Evolutionary conservation across 2,329 filamentous ascomycete genomes (phyloP).

Genomic region (Fusarium veterinarium): DNA sequence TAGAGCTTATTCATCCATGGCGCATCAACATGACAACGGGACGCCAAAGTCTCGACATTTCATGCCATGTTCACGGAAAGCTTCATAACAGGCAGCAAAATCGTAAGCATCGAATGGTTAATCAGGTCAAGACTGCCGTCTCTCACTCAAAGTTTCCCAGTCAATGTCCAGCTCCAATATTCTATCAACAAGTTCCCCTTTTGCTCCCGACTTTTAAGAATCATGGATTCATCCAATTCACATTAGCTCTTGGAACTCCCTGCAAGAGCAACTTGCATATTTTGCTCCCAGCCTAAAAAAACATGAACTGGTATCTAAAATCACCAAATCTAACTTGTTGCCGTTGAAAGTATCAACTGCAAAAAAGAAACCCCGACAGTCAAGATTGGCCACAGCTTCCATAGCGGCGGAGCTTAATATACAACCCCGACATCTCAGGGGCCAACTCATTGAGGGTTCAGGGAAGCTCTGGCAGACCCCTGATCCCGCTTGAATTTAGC

Average conservation of each 20-base stretch:
- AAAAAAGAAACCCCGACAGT: slow-evolving; percentile 2
- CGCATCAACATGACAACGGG: background rate
- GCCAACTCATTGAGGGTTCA: slow-evolving; percentile 52
- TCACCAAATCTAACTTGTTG: background rate
- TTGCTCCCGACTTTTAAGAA: slow-evolving; percentile 13
- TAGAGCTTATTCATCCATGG: background rate
- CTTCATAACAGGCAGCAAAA: background rate
- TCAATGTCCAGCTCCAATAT: background rate
- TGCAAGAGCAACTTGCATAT: background rate
- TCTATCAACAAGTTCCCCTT: slow-evolving; percentile 9
- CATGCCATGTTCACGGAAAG: background rate
- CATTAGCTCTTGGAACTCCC: slow-evolving; percentile 4
- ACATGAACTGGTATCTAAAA: background rate
- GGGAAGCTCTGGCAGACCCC: slow-evolving; percentile 56
- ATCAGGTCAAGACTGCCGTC: background rate
- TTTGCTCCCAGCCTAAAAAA: background rate
- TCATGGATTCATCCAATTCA: slow-evolving; percentile 31
- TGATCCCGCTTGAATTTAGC: slow-evolving; percentile 56
- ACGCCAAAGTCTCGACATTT: background rate
- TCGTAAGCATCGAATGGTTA: background rate
- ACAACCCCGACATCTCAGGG: background rate
- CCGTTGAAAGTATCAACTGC: slow-evolving; percentile 4
- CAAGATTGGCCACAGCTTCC: background rate
- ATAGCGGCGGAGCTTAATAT: background rate
- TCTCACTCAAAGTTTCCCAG: background rate